Conservation (phyloP, 257 asterid species). For the Capsicum chinense region DNA sequence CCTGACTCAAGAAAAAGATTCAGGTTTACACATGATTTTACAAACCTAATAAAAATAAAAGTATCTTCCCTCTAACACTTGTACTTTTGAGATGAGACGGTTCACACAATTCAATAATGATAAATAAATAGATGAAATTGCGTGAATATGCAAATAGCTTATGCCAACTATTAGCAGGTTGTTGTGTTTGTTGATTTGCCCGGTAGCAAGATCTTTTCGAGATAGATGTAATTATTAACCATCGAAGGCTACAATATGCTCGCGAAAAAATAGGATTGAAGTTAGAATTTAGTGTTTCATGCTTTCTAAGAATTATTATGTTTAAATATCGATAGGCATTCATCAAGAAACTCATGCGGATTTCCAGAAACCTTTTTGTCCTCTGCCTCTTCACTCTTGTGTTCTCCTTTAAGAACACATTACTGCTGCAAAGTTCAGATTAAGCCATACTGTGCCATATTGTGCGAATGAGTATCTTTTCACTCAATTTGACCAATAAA, state of each 20-base stretch:
- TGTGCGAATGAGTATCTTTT: background rate
- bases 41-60: slow-evolving; percentile 18
- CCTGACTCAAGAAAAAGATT: slow-evolving; percentile 15
- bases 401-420: slow-evolving; percentile 3
- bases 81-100: background rate
- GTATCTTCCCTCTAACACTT: slow-evolving; percentile 17
- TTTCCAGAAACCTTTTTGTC: background rate
- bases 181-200: background rate
- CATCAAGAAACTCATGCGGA: slow-evolving; percentile 13
- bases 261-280: background rate
- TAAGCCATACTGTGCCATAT: background rate
- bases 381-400: background rate
- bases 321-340: background rate
- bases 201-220: slow-evolving; percentile 12
- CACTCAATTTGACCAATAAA: background rate
- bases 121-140: background rate
- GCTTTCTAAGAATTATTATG: background rate
- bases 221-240: background rate
- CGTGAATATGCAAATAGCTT: no score
- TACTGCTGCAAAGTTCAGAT: slow-evolving; percentile 8
- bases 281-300: background rate
- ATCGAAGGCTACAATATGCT: background rate
- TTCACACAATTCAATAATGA: background rate
- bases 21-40: slow-evolving; percentile 11
- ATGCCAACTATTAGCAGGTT: background rate